A percentile compares a stretch with the other conserved stretches of the same genome.
Evolutionary conservation across 352 stramenopile species (phyloP).

Genomic region (Phytophthora citricola): DNA sequence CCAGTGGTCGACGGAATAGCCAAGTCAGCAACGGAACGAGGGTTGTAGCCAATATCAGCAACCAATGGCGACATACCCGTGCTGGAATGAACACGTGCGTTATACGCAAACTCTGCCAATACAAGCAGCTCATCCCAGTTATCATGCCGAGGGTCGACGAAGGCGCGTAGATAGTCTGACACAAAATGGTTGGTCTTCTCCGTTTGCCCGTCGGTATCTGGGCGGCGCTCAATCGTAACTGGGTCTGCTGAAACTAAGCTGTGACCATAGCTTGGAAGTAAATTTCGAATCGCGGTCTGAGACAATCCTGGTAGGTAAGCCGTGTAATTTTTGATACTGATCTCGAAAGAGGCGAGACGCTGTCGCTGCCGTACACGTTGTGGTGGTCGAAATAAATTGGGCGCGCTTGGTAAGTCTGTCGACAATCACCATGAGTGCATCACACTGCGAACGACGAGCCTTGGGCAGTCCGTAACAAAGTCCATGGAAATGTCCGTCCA

Average conservation of each 20-base stretch:
- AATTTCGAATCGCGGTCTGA: constrained; percentile 28
- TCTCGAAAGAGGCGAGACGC: background rate
- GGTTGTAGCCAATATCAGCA: constrained; percentile 15
- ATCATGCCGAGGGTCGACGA: background rate
- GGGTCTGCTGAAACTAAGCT: constrained; percentile 19
- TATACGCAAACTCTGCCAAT: constrained; percentile 23
- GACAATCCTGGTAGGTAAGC: background rate
- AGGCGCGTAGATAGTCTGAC: constrained; percentile 20
- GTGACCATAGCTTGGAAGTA: constrained; percentile 22
- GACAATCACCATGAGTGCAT: background rate
- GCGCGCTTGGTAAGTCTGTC: background rate
- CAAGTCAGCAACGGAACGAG: constrained; percentile 10
- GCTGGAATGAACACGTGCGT: constrained; percentile 11
- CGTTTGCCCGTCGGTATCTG: constrained; percentile 25
- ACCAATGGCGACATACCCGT: constrained; percentile 19
- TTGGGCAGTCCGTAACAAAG: constrained; percentile 22
- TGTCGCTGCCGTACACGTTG: background rate
- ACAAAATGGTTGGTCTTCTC: constrained; percentile 30
- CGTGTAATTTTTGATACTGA: constrained; percentile 1
- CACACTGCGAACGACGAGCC: background rate
- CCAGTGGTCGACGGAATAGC: background rate
- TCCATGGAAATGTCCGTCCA: constrained; percentile 32
- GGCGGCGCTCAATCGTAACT: constrained; percentile 13
- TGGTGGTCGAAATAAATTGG: background rate
- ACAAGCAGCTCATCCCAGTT: background rate